phyloP scores from a whole-genome alignment of 768 basidiomycete species.

The Pisolithus orientalis region DNA sequence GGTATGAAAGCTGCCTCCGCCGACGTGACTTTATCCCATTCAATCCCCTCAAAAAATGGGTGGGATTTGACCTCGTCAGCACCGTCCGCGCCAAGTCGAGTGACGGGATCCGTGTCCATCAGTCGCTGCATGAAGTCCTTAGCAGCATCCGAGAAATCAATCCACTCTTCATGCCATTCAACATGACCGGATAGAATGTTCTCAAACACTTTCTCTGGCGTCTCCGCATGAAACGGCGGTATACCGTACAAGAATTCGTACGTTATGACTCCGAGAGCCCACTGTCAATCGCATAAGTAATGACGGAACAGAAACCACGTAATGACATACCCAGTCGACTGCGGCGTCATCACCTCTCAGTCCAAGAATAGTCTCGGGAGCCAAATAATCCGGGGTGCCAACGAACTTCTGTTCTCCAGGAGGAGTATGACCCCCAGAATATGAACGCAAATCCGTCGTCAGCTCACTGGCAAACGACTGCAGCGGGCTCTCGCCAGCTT shows the following conservation, averaged over 20 bases:
- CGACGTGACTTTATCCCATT: conserved; percentile 89
- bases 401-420: conserved; percentile 91
- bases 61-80: conserved; percentile 92
- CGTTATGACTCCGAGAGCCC: conserved; percentile 96
- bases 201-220: conserved; percentile 96
- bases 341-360: conserved; percentile 90
- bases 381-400: conserved; percentile 96
- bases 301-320: conserved; percentile 4
- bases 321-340: conserved; percentile 84
- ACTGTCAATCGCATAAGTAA: conserved; percentile 44
- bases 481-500: conserved; percentile 65
- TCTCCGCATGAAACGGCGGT: conserved; percentile 96
- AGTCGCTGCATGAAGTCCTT: conserved; percentile 87
- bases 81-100: conserved; percentile 79
- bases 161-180: conserved; percentile 94
- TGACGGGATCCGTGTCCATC: conserved; percentile 71
- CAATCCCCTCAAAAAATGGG: conserved; percentile 83
- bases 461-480: conserved; percentile 86
- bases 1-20: conserved; percentile 94
- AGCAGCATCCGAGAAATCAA: conserved; percentile 80
- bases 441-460: conserved; percentile 75
- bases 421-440: conserved; percentile 55
- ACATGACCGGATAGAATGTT: conserved; percentile 93
- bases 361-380: conserved; percentile 92
- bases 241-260: conserved; percentile 97